Evolutionary conservation across 306 rosid genomes (phyloP).

Genomic region (Glycine tomentella): DNA sequence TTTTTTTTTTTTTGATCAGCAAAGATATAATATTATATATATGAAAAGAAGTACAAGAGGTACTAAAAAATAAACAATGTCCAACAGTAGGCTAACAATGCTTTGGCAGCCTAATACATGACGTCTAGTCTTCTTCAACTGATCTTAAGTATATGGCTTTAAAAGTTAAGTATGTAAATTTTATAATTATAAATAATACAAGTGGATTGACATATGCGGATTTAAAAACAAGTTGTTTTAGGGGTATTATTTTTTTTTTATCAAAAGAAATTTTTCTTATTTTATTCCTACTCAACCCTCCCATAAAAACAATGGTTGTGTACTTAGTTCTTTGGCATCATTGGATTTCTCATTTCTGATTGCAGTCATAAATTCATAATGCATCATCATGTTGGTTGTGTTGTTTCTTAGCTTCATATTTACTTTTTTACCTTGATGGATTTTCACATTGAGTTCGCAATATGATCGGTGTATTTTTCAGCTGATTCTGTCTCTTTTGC

Average conservation of each 20-base stretch:
- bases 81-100: too few species aligned
- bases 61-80: too few species aligned
- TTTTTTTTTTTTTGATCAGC: too few species aligned
- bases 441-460: not conserved
- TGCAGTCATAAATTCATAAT: slow-evolving; percentile 6
- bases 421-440: slow-evolving; percentile 20
- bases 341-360: slow-evolving; percentile 32
- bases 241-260: slow-evolving; percentile 1
- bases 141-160: not conserved
- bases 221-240: slow-evolving; percentile 3
- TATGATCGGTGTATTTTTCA: slow-evolving; percentile 19
- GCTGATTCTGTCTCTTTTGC: slow-evolving; percentile 34
- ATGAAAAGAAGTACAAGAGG: too few species aligned
- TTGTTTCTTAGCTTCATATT: slow-evolving; percentile 30
- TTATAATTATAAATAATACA: not conserved
- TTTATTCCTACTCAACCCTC: not conserved
- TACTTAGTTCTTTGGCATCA: slow-evolving; percentile 9
- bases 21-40: too few species aligned
- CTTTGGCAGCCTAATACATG: too few species aligned
- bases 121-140: slow-evolving; percentile 8
- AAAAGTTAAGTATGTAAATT: not conserved
- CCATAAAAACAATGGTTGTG: not conserved
- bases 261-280: slow-evolving; percentile 14
- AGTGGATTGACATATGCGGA: not conserved
- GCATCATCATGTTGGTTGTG: slow-evolving; percentile 28